Percentiles rank a stretch among this genome's conserved stretches.
These are phyloP conservation scores for Syncephalastrum contaminatum DNA, from an alignment of 371 early-diverging fungal species.

Conservation along the genomic window DNA sequence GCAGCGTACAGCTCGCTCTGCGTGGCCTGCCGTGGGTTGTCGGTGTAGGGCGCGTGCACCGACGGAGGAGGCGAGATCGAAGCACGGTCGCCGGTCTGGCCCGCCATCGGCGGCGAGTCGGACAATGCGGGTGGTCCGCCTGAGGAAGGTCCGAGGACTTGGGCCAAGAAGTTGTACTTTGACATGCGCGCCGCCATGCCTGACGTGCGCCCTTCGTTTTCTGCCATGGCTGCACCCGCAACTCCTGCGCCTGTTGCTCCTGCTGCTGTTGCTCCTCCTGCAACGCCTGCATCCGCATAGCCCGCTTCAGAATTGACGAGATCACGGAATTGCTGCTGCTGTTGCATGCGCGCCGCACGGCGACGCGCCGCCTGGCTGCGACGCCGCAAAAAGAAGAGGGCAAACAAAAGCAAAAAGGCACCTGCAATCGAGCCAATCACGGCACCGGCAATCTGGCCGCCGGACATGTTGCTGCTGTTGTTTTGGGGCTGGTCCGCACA, in stretches of 20 bases:
- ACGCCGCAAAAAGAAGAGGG: constrained; percentile 10
- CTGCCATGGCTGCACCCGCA: no score
- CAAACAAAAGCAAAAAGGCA: constrained; percentile 13
- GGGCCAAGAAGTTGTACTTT: constrained; percentile 31
- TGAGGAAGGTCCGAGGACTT: constrained; percentile 15
- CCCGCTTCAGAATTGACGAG: constrained; percentile 10
- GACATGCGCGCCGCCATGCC: constrained; percentile 16
- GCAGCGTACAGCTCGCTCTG: no score
- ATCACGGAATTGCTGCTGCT: constrained; percentile 12
- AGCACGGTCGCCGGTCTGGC: no score
- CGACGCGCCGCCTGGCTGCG: not conserved
- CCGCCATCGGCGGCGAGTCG: no score
- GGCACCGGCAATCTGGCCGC: constrained; percentile 32
- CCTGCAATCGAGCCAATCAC: constrained; percentile 25
- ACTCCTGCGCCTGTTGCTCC: no score
- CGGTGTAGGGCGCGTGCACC: no score
- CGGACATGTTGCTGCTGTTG: constrained; percentile 7
- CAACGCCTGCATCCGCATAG: no score
- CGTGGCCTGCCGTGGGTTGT: no score
- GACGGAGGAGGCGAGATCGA: no score
- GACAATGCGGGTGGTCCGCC: no score
- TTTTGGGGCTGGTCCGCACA: constrained; percentile 2
- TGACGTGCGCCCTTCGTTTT: no score
- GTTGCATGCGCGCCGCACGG: constrained; percentile 5
- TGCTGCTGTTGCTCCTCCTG: no score